Base-by-base conservation (phyloP, 2,329 filamentous ascomycete species). In the Sporothrix brasiliensis region DNA sequence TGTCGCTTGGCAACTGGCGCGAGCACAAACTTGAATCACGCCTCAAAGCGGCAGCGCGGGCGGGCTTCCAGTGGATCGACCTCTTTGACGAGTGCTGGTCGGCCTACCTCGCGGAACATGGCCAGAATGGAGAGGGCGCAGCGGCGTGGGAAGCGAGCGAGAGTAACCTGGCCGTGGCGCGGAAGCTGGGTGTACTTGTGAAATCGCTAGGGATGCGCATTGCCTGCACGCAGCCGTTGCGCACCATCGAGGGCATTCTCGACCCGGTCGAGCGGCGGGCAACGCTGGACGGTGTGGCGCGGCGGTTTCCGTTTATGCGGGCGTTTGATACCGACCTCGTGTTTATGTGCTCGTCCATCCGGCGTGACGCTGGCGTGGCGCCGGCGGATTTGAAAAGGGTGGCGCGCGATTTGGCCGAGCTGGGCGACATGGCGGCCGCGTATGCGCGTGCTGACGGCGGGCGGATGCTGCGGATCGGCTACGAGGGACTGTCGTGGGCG, bases 51-150 rank as follows among this genome's bases (percentile, higher is more conserved):
- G 58, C 58, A 3, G 58, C 58, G 11, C 58, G 58, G 10, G 58
- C 58, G 1, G 58, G 58, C 3, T 63, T 63, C 11, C 41, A 63
- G 14, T 14, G 11, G 39, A 63, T 63, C 13, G 58, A 63, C 58
- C 58, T 63, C n/a, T 63, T 63, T 63, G 58, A 63, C 41, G 58
- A 63, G 41, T 63, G 58, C 58, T 63, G 58, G 58, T 63, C 58
- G 39, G 58, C 58, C 2, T 63, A 63, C 39, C 58, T 63, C 39
- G 58, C 39, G 4, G 58, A 63, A 13, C 39, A 63, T n/a, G 41
- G 41, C n/a, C 39, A 49, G 3, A 11, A 44, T 11, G 58, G 58
- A 13, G 58, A 63, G 39, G 58, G 58, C 4, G n/a, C 41, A 1
- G 41, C 58, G 41, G 58, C 58, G 39, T 63, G 58, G 58, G 58